phyloP scores from a whole-genome alignment of 108 stramenopile genomes.

The Asterionellopsis glacialis region DNA sequence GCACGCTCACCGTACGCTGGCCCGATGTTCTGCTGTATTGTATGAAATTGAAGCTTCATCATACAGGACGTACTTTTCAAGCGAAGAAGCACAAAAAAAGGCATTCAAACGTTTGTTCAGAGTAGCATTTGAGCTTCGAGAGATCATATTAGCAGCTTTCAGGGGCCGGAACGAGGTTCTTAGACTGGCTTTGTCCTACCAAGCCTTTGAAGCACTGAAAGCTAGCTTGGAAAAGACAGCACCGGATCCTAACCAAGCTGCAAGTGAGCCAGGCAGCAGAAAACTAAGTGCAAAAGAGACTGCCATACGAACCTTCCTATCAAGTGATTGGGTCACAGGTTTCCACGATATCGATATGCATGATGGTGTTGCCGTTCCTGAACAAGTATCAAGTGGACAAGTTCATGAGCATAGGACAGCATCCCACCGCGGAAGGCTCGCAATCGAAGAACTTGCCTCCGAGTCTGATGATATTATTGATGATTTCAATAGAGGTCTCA shows the following conservation, averaged over 20 bases:
- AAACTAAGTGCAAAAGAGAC: slow-evolving; percentile 32
- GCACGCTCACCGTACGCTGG: slow-evolving; percentile 68
- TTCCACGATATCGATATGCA: slow-evolving; percentile 45
- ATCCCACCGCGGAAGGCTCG: slow-evolving; percentile 36
- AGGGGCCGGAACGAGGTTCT: slow-evolving; percentile 55
- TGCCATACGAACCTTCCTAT: slow-evolving; percentile 41
- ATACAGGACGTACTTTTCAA: slow-evolving; percentile 42
- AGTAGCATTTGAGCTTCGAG: slow-evolving; percentile 54
- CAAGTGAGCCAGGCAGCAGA: too few species aligned
- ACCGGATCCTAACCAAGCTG: slow-evolving; percentile 5
- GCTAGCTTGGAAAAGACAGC: slow-evolving; percentile 40
- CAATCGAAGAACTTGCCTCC: slow-evolving; percentile 34
- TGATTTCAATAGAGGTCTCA: slow-evolving; percentile 53
- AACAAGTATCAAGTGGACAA: slow-evolving; percentile 30
- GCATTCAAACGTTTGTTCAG: slow-evolving; percentile 41
- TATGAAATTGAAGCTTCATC: slow-evolving; percentile 55
- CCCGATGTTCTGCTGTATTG: slow-evolving; percentile 58
- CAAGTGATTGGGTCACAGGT: slow-evolving; percentile 47
- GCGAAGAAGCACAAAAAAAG: slow-evolving; percentile 47
- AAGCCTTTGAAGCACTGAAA: slow-evolving; percentile 51
- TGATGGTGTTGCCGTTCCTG: slow-evolving; percentile 35
- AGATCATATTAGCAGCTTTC: slow-evolving; percentile 59
- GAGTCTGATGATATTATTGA: slow-evolving; percentile 47
- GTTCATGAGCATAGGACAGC: too few species aligned
- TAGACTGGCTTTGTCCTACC: slow-evolving; percentile 39